Evolutionary conservation across 495 filamentous ascomycete genomes (phyloP).

Genomic region (Penicillium samsonianum): DNA sequence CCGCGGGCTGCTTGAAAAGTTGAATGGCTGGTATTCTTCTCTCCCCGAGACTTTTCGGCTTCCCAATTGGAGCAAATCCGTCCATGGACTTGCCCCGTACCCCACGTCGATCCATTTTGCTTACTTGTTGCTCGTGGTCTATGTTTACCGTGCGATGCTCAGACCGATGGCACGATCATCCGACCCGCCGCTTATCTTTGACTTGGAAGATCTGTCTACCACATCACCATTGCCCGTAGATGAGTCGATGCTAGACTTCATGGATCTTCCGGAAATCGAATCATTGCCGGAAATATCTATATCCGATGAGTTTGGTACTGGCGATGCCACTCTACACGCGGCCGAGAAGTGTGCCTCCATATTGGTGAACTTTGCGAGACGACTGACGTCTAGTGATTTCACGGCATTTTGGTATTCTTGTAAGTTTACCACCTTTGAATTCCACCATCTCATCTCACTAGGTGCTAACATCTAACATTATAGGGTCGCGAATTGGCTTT

Average conservation of each 20-base stretch:
- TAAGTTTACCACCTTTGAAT: conserved; percentile 16
- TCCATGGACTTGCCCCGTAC: conserved; percentile 31
- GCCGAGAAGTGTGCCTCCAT: conserved; percentile 40
- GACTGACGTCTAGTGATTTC: conserved; percentile 36
- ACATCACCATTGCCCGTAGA: conserved; percentile 23
- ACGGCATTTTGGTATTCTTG: conserved; percentile 42
- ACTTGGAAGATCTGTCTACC: conserved; percentile 32
- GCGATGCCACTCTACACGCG: conserved; percentile 33
- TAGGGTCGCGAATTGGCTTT: conserved; percentile 42
- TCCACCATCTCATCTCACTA: not conserved
- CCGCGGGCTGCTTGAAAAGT: conserved; percentile 26
- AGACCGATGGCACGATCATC: conserved; percentile 40
- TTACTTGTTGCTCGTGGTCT: conserved; percentile 38
- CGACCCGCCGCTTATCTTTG: conserved; percentile 37
- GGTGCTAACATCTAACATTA: conserved; percentile 1
- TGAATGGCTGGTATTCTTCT: conserved; percentile 37
- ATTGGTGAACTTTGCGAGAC: conserved; percentile 32
- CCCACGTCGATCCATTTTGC: conserved; percentile 39
- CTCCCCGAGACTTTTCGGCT: conserved; percentile 32
- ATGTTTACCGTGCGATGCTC: conserved; percentile 40
- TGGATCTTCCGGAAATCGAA: conserved; percentile 26
- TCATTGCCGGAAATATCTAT: conserved; percentile 31
- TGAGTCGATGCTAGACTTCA: conserved; percentile 27
- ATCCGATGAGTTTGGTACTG: conserved; percentile 27
- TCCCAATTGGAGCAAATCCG: conserved; percentile 38